phyloP scores from a whole-genome alignment of 2,329 filamentous ascomycete species.

The Neopestalotiopsis clavispora region DNA sequence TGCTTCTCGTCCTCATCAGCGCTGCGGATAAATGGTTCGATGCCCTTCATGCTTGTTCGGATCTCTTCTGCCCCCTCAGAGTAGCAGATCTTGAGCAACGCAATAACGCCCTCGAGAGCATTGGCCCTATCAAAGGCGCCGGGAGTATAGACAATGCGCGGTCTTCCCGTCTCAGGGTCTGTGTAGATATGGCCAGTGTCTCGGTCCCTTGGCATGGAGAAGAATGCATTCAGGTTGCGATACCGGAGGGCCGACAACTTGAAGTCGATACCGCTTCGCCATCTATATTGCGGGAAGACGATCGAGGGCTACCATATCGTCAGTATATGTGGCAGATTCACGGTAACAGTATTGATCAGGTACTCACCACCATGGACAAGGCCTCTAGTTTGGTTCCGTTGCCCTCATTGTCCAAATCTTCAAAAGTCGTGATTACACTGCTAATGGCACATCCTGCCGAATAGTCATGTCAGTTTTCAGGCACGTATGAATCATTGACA shows the following conservation, averaged over 20 bases:
- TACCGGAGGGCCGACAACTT: conserved; percentile 73
- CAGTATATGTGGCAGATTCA: background rate
- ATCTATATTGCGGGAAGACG: conserved; percentile 65
- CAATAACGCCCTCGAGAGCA: conserved; percentile 72
- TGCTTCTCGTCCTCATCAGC: conserved; percentile 32
- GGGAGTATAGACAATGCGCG: conserved; percentile 70
- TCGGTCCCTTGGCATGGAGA: conserved; percentile 74
- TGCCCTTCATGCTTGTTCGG: conserved; percentile 62
- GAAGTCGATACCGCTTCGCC: conserved; percentile 68
- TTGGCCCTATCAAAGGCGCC: conserved; percentile 74
- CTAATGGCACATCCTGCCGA: conserved; percentile 74
- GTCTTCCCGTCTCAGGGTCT: conserved; percentile 67
- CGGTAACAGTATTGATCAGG: background rate
- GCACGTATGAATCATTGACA: conserved; percentile 10
- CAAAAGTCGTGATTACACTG: conserved; percentile 73
- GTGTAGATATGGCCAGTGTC: conserved; percentile 74
- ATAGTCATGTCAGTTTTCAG: background rate
- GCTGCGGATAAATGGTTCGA: conserved; percentile 61
- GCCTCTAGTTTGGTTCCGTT: conserved; percentile 83
- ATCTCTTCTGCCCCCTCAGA: conserved; percentile 79
- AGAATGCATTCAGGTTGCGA: conserved; percentile 70
- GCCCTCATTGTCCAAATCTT: conserved; percentile 76
- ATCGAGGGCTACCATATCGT: conserved; percentile 57
- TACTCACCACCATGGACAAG: conserved; percentile 66
- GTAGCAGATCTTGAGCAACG: conserved; percentile 75